phyloP scores from a whole-genome alignment of 2,329 filamentous ascomycete species.

The Aspergillaceae sp. region DNA sequence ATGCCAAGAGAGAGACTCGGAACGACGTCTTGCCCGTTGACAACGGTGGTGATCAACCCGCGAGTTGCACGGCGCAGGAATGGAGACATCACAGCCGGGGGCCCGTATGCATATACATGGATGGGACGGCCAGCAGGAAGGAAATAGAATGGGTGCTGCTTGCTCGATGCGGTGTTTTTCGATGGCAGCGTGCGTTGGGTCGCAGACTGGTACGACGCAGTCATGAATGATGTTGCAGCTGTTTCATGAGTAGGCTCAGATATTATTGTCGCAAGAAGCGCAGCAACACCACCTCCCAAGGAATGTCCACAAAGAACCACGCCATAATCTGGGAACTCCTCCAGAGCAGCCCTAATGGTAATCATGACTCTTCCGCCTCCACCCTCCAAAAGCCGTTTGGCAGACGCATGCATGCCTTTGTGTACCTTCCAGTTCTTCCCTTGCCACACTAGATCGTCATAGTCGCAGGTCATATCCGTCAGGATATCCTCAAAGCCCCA shows the following conservation, averaged over 20 bases:
- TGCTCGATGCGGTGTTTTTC: conserved; percentile 12
- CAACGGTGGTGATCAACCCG: conserved; percentile 64
- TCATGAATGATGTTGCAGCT: conserved; percentile 53
- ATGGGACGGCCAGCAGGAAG: conserved; percentile 62
- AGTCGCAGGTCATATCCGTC: conserved; percentile 66
- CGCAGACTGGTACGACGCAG: conserved; percentile 36
- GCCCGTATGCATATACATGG: conserved; percentile 71
- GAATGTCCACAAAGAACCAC: conserved; percentile 63
- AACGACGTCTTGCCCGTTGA: conserved; percentile 66
- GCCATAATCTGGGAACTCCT: conserved; percentile 60
- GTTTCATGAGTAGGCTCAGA: conserved; percentile 49
- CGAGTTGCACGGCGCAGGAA: conserved; percentile 61
- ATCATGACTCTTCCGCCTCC: conserved; percentile 58
- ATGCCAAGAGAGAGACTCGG: conserved; percentile 65
- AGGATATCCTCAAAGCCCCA: conserved; percentile 66
- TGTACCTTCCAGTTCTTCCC: conserved; percentile 61
- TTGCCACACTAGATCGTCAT: conserved; percentile 53
- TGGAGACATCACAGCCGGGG: conserved; percentile 63
- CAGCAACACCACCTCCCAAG: conserved; percentile 60
- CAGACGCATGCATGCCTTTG: conserved; percentile 66
- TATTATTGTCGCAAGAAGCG: conserved; percentile 62
- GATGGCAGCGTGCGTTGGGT: conserved; percentile 35
- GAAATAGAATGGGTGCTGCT: conserved; percentile 28
- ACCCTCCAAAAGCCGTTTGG: conserved; percentile 57
- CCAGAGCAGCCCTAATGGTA: conserved; percentile 56